phyloP scores from a whole-genome alignment of 2,329 filamentous ascomycete genomes.

The Colletotrichum incanum region DNA sequence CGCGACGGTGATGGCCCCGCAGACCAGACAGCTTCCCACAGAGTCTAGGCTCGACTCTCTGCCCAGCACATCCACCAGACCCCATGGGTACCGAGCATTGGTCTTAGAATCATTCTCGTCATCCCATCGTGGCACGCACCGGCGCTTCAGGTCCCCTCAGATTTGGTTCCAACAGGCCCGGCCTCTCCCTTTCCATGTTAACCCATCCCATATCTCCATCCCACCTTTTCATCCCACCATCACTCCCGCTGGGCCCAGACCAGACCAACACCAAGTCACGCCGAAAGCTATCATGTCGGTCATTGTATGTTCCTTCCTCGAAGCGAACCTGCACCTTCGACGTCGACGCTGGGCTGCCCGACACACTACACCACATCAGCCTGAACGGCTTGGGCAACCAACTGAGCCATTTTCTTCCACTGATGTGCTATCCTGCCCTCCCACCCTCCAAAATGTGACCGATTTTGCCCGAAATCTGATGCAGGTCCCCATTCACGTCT shows the following conservation, averaged over 20 bases:
- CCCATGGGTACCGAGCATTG: conserved; percentile 7
- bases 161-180: background rate
- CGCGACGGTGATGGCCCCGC: conserved; percentile 14
- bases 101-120: conserved; percentile 16
- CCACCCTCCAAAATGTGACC: conserved; percentile 5
- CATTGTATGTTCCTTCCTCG: background rate
- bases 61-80: conserved; percentile 8
- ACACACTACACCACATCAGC: conserved; percentile 29
- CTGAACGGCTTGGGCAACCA: conserved; percentile 25
- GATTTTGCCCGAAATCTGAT: conserved; percentile 25
- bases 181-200: background rate
- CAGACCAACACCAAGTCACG: background rate
- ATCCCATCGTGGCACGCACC: background rate
- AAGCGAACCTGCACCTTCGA: background rate
- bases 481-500: conserved; percentile 10
- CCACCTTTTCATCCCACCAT: background rate
- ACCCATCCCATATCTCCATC: background rate
- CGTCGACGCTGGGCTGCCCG: background rate
- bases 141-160: background rate
- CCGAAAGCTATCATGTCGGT: conserved; percentile 18
- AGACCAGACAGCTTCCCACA: background rate
- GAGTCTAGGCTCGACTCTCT: background rate
- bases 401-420: conserved; percentile 34
- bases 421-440: background rate
- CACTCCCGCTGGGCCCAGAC: background rate